Base-by-base conservation (phyloP, 352 stramenopile species). In the Pythium monospermum region DNA sequence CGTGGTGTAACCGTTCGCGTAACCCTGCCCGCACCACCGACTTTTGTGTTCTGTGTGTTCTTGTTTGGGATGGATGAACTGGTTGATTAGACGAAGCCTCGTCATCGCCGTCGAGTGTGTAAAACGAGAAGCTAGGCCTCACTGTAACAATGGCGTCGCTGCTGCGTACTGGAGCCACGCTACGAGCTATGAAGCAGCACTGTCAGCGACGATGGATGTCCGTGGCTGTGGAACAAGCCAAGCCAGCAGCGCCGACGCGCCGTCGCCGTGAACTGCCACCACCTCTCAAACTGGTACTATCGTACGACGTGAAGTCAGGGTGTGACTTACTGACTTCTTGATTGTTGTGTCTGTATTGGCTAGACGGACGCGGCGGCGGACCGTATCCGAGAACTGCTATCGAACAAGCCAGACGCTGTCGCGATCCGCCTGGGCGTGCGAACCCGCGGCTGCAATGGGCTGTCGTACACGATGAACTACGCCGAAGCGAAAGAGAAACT, bases 401-500 rank as follows among this genome's bases (percentile, higher is more conserved):
- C 57, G 6, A 80, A 59, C 49, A 95, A 96, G 64, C 83, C 76
- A 4, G 85, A 96, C 49, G 89, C 93, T 4, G 62, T 98, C 37
- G 97, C 95, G 12, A 98, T 99, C 42, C 87, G 93, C 13, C 73
- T 99, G 22, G 96, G 96, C 30, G 96, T 98, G 36, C 93, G 94
- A 74, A 92, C 94, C 39, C 77, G 84, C 44, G 97, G 97, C 22
- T 99, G 97, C 76, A 99, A 99, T 72, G 97, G 97, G 0, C 64
- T 99, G 19, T 98, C 90, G 25, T 99, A 99, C 72, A 99, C 96
- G 15, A 92, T 99, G 69, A 99, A 99, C 73, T 99, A 99, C 71
- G 96, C 95, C 15, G 91, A 96, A 48, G 94, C 98, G 68, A 92
- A 95, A 57, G 84, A 95, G 42, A 87, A 88, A 40, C 73, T 97